Conservation (phyloP, 768 basidiomycete species). For the Sporobolomyces phaffii region DNA sequence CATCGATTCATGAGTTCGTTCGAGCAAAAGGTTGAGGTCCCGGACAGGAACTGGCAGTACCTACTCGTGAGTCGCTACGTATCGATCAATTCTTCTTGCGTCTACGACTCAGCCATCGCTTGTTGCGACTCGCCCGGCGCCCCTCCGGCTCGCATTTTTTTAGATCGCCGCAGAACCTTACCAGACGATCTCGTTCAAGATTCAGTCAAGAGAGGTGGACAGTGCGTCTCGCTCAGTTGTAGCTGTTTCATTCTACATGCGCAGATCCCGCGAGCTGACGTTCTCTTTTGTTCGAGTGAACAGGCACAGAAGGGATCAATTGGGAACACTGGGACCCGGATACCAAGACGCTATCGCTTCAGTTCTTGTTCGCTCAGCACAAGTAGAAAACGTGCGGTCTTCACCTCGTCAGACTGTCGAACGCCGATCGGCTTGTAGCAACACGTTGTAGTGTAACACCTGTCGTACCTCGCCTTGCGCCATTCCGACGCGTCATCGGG, state of each 20-base stretch:
- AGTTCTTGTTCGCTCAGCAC: conserved; percentile 71
- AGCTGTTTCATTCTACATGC: too few relatives aligned
- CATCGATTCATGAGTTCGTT: conserved; percentile 94
- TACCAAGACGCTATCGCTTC: conserved; percentile 88
- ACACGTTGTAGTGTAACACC: background rate
- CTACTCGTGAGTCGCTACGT: conserved; percentile 77
- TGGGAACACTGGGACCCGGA: conserved; percentile 99
- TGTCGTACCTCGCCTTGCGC: background rate
- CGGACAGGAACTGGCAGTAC: conserved; percentile 95
- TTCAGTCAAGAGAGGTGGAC: conserved; percentile 86
- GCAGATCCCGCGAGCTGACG: conserved; percentile 6
- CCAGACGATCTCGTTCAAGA: conserved; percentile 98
- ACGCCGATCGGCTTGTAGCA: background rate
- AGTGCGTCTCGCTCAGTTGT: conserved; percentile 45
- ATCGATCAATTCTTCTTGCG: too few relatives aligned
- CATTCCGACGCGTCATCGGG: background rate
- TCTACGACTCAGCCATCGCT: too few relatives aligned
- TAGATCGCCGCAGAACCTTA: conserved; percentile 99
- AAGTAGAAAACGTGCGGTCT: background rate
- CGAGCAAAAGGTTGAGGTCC: conserved; percentile 91
- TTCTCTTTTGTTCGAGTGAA: conserved; percentile 56
- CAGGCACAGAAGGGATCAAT: conserved; percentile 38
- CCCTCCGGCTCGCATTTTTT: background rate
- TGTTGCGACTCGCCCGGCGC: too few relatives aligned
- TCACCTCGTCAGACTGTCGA: background rate